Base-by-base conservation (phyloP, 2,329 filamentous ascomycete genomes). In the Orbilia oligospora region DNA sequence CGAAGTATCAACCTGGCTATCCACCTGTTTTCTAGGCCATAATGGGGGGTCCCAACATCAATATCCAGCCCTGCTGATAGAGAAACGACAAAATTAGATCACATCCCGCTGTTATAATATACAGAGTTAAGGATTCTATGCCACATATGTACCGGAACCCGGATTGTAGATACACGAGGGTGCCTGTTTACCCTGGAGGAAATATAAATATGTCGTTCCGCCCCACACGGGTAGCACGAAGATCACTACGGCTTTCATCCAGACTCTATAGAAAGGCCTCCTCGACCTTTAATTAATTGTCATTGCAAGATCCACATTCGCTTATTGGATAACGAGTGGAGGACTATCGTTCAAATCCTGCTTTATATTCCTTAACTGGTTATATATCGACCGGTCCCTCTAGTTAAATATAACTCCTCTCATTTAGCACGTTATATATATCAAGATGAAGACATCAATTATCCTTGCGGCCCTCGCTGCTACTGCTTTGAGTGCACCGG, bases 401-500 rank as follows among this genome's bases (percentile, higher is more conserved):
- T 46, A n/a, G n/a, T n/a, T n/a, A n/a, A n/a, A 0, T 20, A 38
- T n/a, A n/a, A 44, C 6, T 18, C 24, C 48, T 48, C 36, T 72
- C 27, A 33, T 64, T 55, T 16, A 18, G 27, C n/a, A 27, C 6
- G 5, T 12, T 46, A 20, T 27, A 44, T 41, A 56, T n/a, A 22
- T 41, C 36, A 48, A 55, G 36, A 78, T 78, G 75, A 78, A 56
- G 46, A 49, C 46, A 8, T 51, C 68, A n/a, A 18, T 78, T n/a
- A 30, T 78, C 8, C 44, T 78, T 36, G 63, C 33, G n/a, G 68
- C 67, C 18, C 53, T 78, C 38, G 61, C 51, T 27, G 68, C 66
- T 4, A 63, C 68, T 38, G 61, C 63, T 16, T 14, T 78, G 18
- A 61, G 44, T 10, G 68, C 75, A 12, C 75, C 75, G 14, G 67